These are phyloP conservation scores for Colletotrichum falcatum DNA, from an alignment of 2,329 filamentous ascomycete species.

Conservation along the genomic window DNA sequence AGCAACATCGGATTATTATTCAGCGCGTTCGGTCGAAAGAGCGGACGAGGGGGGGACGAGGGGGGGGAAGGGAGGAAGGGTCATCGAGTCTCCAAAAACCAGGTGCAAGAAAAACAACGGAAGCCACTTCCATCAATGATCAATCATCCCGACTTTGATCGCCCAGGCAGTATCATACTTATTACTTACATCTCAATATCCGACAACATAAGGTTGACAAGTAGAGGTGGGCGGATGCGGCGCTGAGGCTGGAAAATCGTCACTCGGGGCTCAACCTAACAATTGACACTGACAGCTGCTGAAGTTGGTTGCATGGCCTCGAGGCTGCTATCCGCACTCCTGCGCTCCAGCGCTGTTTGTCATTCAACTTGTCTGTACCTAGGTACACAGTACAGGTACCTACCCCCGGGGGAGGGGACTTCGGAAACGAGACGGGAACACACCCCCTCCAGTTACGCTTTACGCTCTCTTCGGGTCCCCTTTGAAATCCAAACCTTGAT, in stretches of 20 bases:
- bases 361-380: neutral
- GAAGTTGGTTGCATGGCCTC: conserved; percentile 1
- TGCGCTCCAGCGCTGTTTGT: conserved; percentile 11
- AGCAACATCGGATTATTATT: conserved; percentile 17
- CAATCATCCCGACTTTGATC: neutral
- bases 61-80: too few species aligned
- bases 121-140: too few species aligned
- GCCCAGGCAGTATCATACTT: neutral
- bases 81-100: neutral
- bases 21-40: conserved; percentile 1
- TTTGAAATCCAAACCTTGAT: neutral
- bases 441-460: conserved; percentile 31
- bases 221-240: too few species aligned
- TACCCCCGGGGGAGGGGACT: neutral
- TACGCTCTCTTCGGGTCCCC: conserved; percentile 21
- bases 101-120: neutral
- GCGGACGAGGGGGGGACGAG: neutral
- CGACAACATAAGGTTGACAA: neutral
- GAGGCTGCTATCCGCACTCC: conserved; percentile 36
- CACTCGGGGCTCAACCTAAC: neutral
- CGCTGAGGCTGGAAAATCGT: neutral
- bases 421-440: conserved; percentile 2
- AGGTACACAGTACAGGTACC: too few species aligned
- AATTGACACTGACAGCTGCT: conserved; percentile 15
- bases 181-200: neutral